Evolutionary conservation across 2,329 filamentous ascomycete species (phyloP).

Genomic region (Chlorencoelia australis): DNA sequence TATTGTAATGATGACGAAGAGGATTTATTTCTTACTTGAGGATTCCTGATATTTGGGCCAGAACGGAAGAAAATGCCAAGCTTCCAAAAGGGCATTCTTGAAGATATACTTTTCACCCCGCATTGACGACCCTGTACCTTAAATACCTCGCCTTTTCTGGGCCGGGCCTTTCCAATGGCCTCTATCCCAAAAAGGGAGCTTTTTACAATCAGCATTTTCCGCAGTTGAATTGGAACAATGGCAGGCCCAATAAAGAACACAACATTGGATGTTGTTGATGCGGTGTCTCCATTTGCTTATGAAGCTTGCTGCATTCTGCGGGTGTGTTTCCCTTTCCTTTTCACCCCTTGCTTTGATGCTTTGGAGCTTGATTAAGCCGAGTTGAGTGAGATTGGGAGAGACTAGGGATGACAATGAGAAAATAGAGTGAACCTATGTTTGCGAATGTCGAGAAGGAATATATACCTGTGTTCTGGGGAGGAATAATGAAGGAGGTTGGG

Average conservation of each 20-base stretch:
- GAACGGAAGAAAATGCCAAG: too few relatives aligned
- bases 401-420: not conserved
- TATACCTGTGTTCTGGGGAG: constrained; percentile 49
- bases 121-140: not conserved
- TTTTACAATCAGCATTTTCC: too few relatives aligned
- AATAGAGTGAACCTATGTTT: constrained; percentile 45
- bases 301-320: constrained; percentile 45
- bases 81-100: too few relatives aligned
- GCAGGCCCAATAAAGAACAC: too few relatives aligned
- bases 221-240: constrained; percentile 4
- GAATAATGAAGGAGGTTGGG: constrained; percentile 44
- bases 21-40: too few relatives aligned
- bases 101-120: too few relatives aligned
- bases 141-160: not conserved
- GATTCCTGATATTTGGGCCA: too few relatives aligned
- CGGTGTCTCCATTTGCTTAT: constrained; percentile 51
- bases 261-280: constrained; percentile 48
- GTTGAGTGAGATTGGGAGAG: not conserved
- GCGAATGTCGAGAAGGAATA: constrained; percentile 43
- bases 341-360: too few relatives aligned
- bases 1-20: too few relatives aligned
- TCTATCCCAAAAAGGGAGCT: too few relatives aligned
- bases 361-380: not conserved
- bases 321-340: too few relatives aligned
- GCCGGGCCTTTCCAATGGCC: not conserved